phyloP scores from a whole-genome alignment of 352 stramenopile genomes.

The Phytophthora tubulina region DNA sequence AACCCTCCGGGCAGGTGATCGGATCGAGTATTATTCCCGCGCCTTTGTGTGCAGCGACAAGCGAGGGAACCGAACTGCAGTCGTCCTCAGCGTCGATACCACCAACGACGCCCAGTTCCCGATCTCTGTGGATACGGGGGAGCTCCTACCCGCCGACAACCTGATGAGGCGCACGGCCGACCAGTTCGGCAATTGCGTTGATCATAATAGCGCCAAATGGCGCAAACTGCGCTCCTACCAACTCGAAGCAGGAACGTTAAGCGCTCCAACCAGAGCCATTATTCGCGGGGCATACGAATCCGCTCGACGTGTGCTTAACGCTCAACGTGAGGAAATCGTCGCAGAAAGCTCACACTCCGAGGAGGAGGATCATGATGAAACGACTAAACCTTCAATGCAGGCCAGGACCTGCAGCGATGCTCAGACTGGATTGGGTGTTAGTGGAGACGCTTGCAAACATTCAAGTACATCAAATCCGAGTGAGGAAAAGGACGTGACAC shows the following conservation, averaged over 20 bases:
- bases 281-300: not conserved
- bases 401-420: not conserved
- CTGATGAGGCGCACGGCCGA: not conserved
- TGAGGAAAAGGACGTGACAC: no score
- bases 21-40: conserved; percentile 7
- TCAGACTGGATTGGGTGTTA: no score
- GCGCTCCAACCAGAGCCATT: conserved; percentile 1
- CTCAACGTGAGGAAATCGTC: not conserved
- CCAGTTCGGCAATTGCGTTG: not conserved
- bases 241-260: not conserved
- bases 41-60: conserved; percentile 6
- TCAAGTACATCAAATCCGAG: no score
- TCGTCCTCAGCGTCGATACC: conserved; percentile 1
- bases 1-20: not conserved
- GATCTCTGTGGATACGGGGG: not conserved
- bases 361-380: not conserved
- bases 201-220: not conserved
- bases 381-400: not conserved
- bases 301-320: not conserved
- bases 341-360: not conserved
- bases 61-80: not conserved
- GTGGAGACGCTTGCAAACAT: no score
- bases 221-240: conserved; percentile 1
- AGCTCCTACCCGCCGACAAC: not conserved
- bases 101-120: not conserved